Conservation (phyloP, 768 basidiomycete genomes). For the Lentinula raphanica region DNA sequence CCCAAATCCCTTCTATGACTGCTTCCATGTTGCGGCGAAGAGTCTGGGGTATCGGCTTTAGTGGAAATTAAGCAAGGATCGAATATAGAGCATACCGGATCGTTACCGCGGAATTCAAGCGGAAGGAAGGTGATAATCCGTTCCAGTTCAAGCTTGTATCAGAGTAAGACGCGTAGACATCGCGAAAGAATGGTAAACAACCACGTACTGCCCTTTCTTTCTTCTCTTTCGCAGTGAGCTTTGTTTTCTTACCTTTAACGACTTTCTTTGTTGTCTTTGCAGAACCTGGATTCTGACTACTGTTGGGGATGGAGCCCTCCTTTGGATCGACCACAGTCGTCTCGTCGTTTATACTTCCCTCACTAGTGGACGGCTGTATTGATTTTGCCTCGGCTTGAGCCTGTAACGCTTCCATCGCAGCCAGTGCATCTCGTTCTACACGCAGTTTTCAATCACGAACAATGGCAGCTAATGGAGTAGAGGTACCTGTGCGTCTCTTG, state of each 20-base stretch:
- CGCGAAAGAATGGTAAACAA: neutral
- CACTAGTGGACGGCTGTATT: slow-evolving; percentile 25
- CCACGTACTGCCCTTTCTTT: slow-evolving; percentile 67
- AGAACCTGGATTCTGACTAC: slow-evolving; percentile 32
- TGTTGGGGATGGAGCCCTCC: slow-evolving; percentile 34
- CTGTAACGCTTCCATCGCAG: slow-evolving; percentile 49
- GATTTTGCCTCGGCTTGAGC: slow-evolving; percentile 27
- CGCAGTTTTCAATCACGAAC: no score
- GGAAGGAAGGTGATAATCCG: slow-evolving; percentile 72
- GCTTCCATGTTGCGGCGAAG: slow-evolving; percentile 75
- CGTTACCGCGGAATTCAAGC: slow-evolving; percentile 85
- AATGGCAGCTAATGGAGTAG: neutral
- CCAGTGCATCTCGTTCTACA: slow-evolving; percentile 62
- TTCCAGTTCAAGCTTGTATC: slow-evolving; percentile 56
- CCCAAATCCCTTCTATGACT: slow-evolving; percentile 74
- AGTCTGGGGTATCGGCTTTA: slow-evolving; percentile 36
- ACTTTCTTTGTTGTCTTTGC: slow-evolving; percentile 42
- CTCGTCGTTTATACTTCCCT: slow-evolving; percentile 14
- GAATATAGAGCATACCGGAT: slow-evolving; percentile 52
- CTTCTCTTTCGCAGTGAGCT: slow-evolving; percentile 74
- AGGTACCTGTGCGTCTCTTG: slow-evolving; percentile 52
- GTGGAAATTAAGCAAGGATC: neutral
- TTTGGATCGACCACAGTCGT: slow-evolving; percentile 31
- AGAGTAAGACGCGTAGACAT: neutral
- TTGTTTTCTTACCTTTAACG: slow-evolving; percentile 56